Percentiles rank a stretch among this genome's conserved stretches.
phyloP scores from a whole-genome alignment of 441 rosid species.

The Populus tomentosa region DNA sequence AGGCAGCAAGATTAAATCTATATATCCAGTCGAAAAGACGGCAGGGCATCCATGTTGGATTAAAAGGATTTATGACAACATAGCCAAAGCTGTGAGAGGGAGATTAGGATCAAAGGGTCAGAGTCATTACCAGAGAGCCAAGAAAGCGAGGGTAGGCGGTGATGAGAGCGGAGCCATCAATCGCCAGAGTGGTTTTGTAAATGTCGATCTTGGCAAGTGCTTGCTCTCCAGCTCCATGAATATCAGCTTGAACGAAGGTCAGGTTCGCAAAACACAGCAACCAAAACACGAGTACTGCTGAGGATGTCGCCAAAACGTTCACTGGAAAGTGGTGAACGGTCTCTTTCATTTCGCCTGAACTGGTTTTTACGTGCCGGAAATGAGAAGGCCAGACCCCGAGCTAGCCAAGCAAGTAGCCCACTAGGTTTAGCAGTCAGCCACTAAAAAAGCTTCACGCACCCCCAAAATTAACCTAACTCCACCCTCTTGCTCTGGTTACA shows the following conservation, averaged over 20 bases:
- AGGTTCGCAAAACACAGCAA: slow-evolving; percentile 6
- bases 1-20: background rate
- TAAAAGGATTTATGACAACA: background rate
- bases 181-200: slow-evolving; percentile 32
- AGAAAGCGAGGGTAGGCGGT: slow-evolving; percentile 36
- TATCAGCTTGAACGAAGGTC: slow-evolving; percentile 20
- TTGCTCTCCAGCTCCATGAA: slow-evolving; percentile 40
- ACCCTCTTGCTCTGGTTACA: background rate
- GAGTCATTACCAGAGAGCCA: slow-evolving; percentile 37
- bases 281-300: background rate
- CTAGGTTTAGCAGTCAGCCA: background rate
- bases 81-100: background rate
- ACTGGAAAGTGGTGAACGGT: background rate
- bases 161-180: slow-evolving; percentile 30
- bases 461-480: too few species aligned
- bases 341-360: background rate
- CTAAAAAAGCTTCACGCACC: background rate
- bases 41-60: background rate
- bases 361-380: background rate
- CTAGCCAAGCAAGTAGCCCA: background rate
- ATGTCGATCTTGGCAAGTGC: slow-evolving; percentile 52
- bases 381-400: background rate
- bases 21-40: background rate
- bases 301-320: background rate
- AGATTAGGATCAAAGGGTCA: background rate